phyloP scores from a whole-genome alignment of 2,329 filamentous ascomycete genomes.

The Neofusicoccum cordaticola region DNA sequence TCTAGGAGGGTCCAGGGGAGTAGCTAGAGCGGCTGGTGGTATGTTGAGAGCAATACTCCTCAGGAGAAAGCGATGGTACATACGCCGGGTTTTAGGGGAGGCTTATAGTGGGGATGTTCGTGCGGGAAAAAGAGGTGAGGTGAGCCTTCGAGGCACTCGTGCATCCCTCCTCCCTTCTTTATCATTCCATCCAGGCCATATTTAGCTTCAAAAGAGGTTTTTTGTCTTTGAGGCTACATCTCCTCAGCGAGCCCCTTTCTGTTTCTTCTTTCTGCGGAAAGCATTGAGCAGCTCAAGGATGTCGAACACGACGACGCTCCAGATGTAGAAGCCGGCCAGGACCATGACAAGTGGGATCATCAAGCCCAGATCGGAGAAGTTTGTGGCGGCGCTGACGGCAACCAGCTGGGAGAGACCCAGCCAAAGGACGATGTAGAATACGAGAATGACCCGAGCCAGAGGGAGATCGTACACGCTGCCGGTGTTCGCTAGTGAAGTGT shows the following conservation, averaged over 20 bases:
- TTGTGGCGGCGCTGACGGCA: conserved; percentile 8
- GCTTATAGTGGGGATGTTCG: too few species aligned
- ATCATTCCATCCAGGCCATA: rapidly evolving
- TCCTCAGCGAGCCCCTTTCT: too few species aligned
- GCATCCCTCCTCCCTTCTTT: too few species aligned
- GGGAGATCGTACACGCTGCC: background rate
- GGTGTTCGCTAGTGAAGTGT: background rate
- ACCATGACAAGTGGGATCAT: background rate
- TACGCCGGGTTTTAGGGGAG: too few species aligned
- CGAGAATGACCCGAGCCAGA: background rate
- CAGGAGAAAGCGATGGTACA: too few species aligned
- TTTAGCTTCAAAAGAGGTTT: too few species aligned
- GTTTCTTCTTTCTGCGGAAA: conserved; percentile 11
- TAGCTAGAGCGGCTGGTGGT: too few species aligned
- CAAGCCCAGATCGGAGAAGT: background rate
- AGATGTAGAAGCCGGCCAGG: background rate
- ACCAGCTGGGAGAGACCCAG: background rate
- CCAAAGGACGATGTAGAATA: conserved; percentile 4
- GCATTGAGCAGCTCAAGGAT: conserved; percentile 15
- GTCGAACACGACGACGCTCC: background rate
- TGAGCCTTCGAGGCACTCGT: too few species aligned
- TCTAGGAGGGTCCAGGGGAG: too few species aligned
- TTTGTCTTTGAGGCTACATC: too few species aligned
- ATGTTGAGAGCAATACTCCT: too few species aligned
- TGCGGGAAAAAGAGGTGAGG: too few species aligned